phyloP scores from a whole-genome alignment of 2,329 filamentous ascomycete species.

The Aspergillus brunneoviolaceus region DNA sequence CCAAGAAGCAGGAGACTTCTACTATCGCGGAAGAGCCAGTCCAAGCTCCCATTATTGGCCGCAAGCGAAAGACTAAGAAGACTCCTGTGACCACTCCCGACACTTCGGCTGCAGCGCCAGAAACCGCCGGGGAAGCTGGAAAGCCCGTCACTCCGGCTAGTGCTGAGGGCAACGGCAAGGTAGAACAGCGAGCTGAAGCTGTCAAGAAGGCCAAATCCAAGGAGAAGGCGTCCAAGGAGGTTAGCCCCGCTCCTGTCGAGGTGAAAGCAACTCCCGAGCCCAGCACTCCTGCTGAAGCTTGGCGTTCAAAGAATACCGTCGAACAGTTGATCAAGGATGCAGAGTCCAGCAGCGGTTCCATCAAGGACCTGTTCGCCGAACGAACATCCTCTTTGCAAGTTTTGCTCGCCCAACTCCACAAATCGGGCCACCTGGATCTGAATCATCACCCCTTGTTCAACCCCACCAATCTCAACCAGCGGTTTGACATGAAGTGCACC shows the following conservation, averaged over 20 bases:
- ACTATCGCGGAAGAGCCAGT: constrained; percentile 50
- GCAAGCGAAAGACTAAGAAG: constrained; percentile 61
- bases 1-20: constrained; percentile 43
- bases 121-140: constrained; percentile 14
- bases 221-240: constrained; percentile 25
- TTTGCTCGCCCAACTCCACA: constrained; percentile 41
- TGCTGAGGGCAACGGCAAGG: constrained; percentile 21
- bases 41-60: constrained; percentile 61
- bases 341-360: constrained; percentile 31
- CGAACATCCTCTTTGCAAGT: constrained; percentile 39
- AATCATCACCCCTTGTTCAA: constrained; percentile 43
- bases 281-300: constrained; percentile 29
- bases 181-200: constrained; percentile 14
- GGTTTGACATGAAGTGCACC: constrained; percentile 44
- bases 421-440: constrained; percentile 36
- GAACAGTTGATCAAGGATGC: constrained; percentile 42
- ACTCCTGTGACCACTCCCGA: constrained; percentile 32
- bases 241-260: constrained; percentile 19
- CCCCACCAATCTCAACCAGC: constrained; percentile 41
- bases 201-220: constrained; percentile 26
- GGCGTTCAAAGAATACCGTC: constrained; percentile 42
- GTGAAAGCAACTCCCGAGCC: constrained; percentile 22
- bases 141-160: constrained; percentile 19
- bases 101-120: constrained; percentile 10
- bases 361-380: constrained; percentile 45